Evolutionary conservation across 1,284 basidiomycete genomes (phyloP), one percentile per base, ranked within the genome.

Genomic region (Apiotrichum domesticum): DNA sequence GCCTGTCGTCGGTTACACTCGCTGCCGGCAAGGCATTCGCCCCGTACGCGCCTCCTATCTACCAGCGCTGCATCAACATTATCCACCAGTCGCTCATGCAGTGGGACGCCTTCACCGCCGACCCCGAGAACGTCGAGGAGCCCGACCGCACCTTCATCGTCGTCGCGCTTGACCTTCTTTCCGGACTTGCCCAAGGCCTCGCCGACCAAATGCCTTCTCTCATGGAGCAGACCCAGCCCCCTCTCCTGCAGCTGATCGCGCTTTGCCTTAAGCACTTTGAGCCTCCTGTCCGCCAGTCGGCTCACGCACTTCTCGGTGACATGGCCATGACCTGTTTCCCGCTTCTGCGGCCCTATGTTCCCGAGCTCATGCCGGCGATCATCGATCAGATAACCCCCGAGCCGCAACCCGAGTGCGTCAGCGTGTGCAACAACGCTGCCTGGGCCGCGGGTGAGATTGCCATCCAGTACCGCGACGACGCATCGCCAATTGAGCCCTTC

Each of bases 401-500:
- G 51, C 70, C 72, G 2, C 88, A 90, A 3, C 88, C 89, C 71
- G 92, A 96, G 73, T 92, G 93, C 71, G 85, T 98, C 61, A 93
- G 89, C 63, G 96, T 96, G 10, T 96, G 92, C 77, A 99, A 99
- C 79, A 99, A 99, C 72, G 96, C 96, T n/a, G 94, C 95, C 1
- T 99, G 96, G 96, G 93, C 92, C 15, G 92, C 95, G 11, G 96
- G 96, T 48, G 96, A 99, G 78, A 90, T 98, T 47, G 91, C 96
- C 8, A 78, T 94, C 64, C 86, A 90, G 52, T 92, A 88, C 71
- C 87, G 63, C 37, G 63, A 59, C 32, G 70, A 75, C 58, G 59
- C 72, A 2, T 43, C 61, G 5, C 54, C 66, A 7, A 91, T 96
- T 78, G 85, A 86, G 69, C 88, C 87, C 75, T 96, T 88, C 84